Base-by-base conservation (phyloP, 176 grass and related monocot genomes). In the Ananas comosus region DNA sequence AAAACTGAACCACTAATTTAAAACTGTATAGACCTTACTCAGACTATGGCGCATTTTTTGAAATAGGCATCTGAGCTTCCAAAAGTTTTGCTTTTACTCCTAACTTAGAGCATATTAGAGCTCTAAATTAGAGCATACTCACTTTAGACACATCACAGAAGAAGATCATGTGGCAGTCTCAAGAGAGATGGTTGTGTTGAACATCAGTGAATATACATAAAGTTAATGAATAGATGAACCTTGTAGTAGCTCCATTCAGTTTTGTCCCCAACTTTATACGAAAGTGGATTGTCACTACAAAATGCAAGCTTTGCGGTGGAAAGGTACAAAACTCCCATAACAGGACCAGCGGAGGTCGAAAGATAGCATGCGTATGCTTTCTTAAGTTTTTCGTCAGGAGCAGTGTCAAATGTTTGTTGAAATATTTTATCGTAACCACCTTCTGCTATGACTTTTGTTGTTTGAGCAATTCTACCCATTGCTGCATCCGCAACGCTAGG, bases 351-450 rank as follows among this genome's bases (percentile, higher is more conserved):
- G 22, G 94, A 99, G 58, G 94, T 99, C 2, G 94, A 99, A 13
- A 99, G 76, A 77, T 99, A 99, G 49, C 94, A 99, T 47, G 85
- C 90, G 11, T 75, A 93, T 65, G 94, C 79, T 57, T 85, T 93
- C 69, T 80, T 93, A 7, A 99, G 89, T 74, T 99, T 93, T 77
- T 99, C 94, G 1, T 85, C 90, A 10, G 85, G 90, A 48, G 81
- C 59, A 0, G 85, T 74, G 49, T 93, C 86, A 65, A 99, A 99
- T 18, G 87, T 93, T 54, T 99, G 89, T 54, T 99, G 87, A 58
- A 99, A 99, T 67, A 99, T 91, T 49, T 99, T 99, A 11, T 99
- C 94, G 63, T 99, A 99, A 70, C 94, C 94, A 67, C 94, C 94
- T 89, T 99, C 94, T 12, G 89, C 82, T 72, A 99, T 88, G 70